phyloP scores from a whole-genome alignment of 1,139 yeast genomes.

The Wickerhamiella pararugosa region DNA sequence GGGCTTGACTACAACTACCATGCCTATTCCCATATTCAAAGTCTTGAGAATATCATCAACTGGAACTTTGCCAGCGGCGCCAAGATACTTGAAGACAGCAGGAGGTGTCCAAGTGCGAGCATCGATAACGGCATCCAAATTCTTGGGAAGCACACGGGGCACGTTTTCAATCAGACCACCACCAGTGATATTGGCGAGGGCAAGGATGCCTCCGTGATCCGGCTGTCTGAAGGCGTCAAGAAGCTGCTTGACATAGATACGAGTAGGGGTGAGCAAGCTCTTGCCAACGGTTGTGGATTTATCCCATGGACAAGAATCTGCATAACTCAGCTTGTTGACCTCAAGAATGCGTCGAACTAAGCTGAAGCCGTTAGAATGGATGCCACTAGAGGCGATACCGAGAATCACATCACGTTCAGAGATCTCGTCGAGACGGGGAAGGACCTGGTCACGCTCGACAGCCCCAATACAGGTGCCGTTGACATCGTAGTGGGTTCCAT shows the following conservation, averaged over 20 bases:
- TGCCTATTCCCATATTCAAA: slow-evolving; percentile 91
- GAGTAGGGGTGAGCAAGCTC: slow-evolving; percentile 77
- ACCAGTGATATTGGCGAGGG: slow-evolving; percentile 95
- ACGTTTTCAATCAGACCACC: slow-evolving; percentile 95
- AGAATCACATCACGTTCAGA: slow-evolving; percentile 62
- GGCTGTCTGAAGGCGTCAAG: slow-evolving; percentile 46
- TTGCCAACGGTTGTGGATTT: slow-evolving; percentile 63
- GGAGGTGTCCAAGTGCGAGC: slow-evolving; percentile 73
- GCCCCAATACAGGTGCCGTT: slow-evolving; percentile 99
- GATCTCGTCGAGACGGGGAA: slow-evolving; percentile 61
- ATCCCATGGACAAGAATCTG: slow-evolving; percentile 77
- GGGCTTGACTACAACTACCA: slow-evolving; percentile 66
- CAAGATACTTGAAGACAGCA: slow-evolving; percentile 85
- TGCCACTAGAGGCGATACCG: slow-evolving; percentile 83
- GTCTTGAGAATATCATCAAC: slow-evolving; percentile 73
- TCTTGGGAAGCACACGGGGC: slow-evolving; percentile 81
- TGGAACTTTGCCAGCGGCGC: slow-evolving; percentile 83
- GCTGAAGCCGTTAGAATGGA: slow-evolving; percentile 94
- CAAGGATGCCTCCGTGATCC: slow-evolving; percentile 47
- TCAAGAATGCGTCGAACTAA: slow-evolving; percentile 90
- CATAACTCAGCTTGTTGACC: slow-evolving; percentile 50
- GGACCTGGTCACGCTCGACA: slow-evolving; percentile 59
- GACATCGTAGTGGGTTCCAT: slow-evolving; percentile 89
- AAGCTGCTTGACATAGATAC: slow-evolving; percentile 84
- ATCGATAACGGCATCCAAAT: slow-evolving; percentile 69